These are phyloP conservation scores for Epithele typhae DNA, from an alignment of 768 basidiomycete genomes.

Conservation along the genomic window DNA sequence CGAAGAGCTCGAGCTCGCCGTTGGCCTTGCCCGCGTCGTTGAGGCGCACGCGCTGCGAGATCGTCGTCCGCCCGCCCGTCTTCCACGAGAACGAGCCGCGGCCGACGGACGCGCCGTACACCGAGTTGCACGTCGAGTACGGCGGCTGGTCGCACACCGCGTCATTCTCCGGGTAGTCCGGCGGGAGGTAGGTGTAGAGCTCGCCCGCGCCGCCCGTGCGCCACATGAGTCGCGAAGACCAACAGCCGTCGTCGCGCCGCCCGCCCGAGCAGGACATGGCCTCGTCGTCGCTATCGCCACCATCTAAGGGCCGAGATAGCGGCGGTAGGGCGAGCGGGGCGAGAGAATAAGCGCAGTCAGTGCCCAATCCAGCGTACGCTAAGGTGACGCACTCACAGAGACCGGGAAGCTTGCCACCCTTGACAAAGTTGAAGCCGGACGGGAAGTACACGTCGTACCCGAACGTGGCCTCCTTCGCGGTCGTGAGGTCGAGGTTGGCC, in stretches of 20 bases:
- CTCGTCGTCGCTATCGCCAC: slow-evolving; percentile 46
- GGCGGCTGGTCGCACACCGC: slow-evolving; percentile 47
- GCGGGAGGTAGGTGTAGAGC: slow-evolving; percentile 45
- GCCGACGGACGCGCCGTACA: slow-evolving; percentile 64
- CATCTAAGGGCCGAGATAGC: no score
- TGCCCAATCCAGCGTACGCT: no score
- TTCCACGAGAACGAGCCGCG: slow-evolving; percentile 64
- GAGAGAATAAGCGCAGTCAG: no score
- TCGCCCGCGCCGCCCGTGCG: slow-evolving; percentile 40
- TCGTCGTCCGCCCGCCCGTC: slow-evolving; percentile 60
- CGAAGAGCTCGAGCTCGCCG: slow-evolving; percentile 67
- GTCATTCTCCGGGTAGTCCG: slow-evolving; percentile 44
- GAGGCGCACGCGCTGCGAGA: slow-evolving; percentile 65
- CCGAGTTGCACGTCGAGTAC: slow-evolving; percentile 51
- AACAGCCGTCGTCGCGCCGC: slow-evolving; percentile 53
- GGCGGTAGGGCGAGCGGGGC: no score
- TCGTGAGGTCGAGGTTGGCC: slow-evolving; percentile 44
- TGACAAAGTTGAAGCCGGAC: slow-evolving; percentile 54
- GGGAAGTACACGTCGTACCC: slow-evolving; percentile 60
- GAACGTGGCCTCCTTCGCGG: slow-evolving; percentile 64
- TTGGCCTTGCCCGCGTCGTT: slow-evolving; percentile 68
- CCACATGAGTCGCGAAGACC: slow-evolving; percentile 73
- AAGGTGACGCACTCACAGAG: slow-evolving; percentile 54
- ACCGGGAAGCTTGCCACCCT: slow-evolving; percentile 71
- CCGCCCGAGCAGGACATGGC: slow-evolving; percentile 66